A percentile compares a stretch with the other conserved stretches of the same genome.
These are phyloP conservation scores for Cajanus cajan DNA, from an alignment of 306 rosid species.

Conservation along the genomic window DNA sequence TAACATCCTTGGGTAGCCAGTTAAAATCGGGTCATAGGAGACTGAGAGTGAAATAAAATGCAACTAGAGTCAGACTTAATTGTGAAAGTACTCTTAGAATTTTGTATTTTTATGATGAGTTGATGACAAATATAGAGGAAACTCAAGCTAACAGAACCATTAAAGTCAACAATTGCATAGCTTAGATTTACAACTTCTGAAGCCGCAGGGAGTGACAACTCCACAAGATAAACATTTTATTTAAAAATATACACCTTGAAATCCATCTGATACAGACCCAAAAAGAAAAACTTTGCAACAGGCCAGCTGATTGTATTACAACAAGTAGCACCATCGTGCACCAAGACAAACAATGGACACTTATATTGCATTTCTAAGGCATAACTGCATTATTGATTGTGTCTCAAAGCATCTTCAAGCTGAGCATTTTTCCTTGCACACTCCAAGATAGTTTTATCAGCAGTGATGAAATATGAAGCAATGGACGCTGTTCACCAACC, in stretches of 20 bases:
- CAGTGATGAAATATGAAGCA: conserved; percentile 77
- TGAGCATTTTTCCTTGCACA: conserved; percentile 83
- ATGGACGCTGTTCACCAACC: conserved; percentile 68
- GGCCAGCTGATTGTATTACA: background rate
- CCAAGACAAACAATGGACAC: background rate
- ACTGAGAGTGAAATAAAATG: background rate
- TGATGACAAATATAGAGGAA: background rate
- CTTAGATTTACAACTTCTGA: background rate
- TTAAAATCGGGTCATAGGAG: background rate
- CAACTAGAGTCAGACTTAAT: background rate
- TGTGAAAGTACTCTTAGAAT: background rate
- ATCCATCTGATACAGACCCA: conserved; percentile 1
- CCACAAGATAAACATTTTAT: conserved; percentile 13
- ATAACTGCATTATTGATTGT: conserved; percentile 32
- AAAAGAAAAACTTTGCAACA: background rate
- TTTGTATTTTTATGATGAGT: background rate
- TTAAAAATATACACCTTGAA: conserved; percentile 8
- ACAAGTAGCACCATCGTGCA: conserved; percentile 3
- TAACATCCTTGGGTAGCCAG: no score
- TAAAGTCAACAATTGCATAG: background rate
- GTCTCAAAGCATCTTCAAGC: conserved; percentile 64
- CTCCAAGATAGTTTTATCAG: conserved; percentile 79
- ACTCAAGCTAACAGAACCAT: conserved; percentile 7
- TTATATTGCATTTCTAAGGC: background rate
- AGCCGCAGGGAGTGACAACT: background rate